Evolutionary conservation across 2,329 filamentous ascomycete species (phyloP), one percentile per base, ranked within the genome.

Genomic region (Emmonsiellopsis sp.): DNA sequence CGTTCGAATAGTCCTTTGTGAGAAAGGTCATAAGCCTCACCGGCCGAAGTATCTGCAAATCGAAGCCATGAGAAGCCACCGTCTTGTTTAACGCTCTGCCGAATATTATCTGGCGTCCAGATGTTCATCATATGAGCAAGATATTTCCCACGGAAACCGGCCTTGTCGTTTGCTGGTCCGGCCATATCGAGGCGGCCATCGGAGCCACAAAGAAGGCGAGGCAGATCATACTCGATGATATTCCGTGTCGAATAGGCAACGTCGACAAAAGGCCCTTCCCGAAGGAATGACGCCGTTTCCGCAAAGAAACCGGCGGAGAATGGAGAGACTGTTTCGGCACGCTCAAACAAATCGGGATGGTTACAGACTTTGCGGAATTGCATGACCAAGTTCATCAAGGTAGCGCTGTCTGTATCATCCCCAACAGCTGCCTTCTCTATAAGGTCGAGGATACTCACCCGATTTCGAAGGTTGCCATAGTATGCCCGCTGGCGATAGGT

Each of bases 311-410:
- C 83, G 62, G 86, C 84, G 0, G 88, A 86, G 63, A 92, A 85
- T 0, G 93, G 89, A 7, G 91, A 95, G 27, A 82, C 85, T 7
- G 89, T 95, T 56, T 97, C 92, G 8, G 92, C 91, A 45, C 93
- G 86, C 71, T 98, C 91, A 62, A 98, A 98, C 36, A 98, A 73
- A 71, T 98, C 93, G 0, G 93, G 93, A 67, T 98, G 93, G 66
- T 98, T 98, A 75, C 93, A 98, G 54, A 98, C 93, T 74, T 98
- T 98, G 63, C 93, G 84, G 81, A 98, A 98, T 72, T 98, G 93
- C 93, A 98, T 98, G 58, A 98, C 93, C 59, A 98, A 77, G 71
- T 98, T 98, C 93, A 98, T 97, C 63, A 98, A 74, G 1, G 92
- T 97, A 42, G 92, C 91, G 37, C 88, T 95, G 66, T 97, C 93